Conservation (phyloP, 164 flowering plant genomes). For the Tetrastigma voinierianum region DNA sequence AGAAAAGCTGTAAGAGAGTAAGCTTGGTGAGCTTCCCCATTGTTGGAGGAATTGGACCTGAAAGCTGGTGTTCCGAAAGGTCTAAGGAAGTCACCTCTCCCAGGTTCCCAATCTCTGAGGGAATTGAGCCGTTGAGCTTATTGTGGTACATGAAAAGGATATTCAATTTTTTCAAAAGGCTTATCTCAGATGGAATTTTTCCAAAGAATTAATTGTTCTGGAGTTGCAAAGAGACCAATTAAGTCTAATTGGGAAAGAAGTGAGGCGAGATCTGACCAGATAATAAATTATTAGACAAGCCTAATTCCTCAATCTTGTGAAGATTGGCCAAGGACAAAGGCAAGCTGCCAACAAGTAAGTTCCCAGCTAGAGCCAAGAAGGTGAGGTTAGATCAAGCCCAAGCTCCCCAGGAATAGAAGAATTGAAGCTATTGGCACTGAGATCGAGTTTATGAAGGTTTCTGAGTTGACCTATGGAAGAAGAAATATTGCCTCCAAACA, state of each 20-base stretch:
- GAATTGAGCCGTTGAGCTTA: slow-evolving; percentile 40
- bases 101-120: slow-evolving; percentile 39
- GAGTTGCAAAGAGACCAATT: slow-evolving; percentile 37
- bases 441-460: slow-evolving; percentile 34
- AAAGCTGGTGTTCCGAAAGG: slow-evolving; percentile 52
- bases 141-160: slow-evolving; percentile 40
- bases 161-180: slow-evolving; percentile 30
- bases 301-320: slow-evolving; percentile 27
- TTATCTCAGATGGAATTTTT: slow-evolving; percentile 45
- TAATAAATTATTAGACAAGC: slow-evolving; percentile 35
- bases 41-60: slow-evolving; percentile 47
- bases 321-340: slow-evolving; percentile 48
- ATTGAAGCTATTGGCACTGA: slow-evolving; percentile 30
- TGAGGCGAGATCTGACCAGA: slow-evolving; percentile 35
- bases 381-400: slow-evolving; percentile 46
- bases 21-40: slow-evolving; percentile 29
- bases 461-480: slow-evolving; percentile 44
- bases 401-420: slow-evolving; percentile 53
- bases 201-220: slow-evolving; percentile 44
- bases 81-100: slow-evolving; percentile 25
- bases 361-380: slow-evolving; percentile 38
- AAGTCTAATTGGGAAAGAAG: slow-evolving; percentile 31
- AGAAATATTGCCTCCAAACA: slow-evolving; percentile 49
- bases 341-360: slow-evolving; percentile 37
- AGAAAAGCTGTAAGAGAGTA: slow-evolving; percentile 19